These are phyloP conservation scores for Spathaspora sp. DNA, from an alignment of 1,139 yeast genomes.

Conservation along the genomic window DNA sequence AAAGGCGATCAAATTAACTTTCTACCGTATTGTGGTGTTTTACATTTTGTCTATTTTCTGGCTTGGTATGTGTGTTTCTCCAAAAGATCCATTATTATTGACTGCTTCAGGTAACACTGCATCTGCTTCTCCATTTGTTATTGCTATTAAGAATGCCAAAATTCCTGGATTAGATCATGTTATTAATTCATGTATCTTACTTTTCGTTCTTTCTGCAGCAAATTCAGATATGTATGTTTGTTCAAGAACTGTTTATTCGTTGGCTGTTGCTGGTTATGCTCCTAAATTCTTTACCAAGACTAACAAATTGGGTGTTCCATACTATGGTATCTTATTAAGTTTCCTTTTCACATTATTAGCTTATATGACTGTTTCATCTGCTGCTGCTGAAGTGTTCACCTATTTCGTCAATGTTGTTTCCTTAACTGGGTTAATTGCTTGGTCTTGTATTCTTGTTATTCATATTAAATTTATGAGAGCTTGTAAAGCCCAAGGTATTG, in stretches of 20 bases:
- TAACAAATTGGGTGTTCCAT: conserved; percentile 23
- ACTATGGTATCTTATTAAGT: conserved; percentile 28
- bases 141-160: conserved; percentile 42
- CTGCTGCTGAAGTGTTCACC: conserved; percentile 54
- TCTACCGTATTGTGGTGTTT: conserved; percentile 73
- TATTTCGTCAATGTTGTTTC: conserved; percentile 76
- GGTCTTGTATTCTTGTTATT: conserved; percentile 28
- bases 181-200: conserved; percentile 29
- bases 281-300: conserved; percentile 36
- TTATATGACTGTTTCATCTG: conserved; percentile 37
- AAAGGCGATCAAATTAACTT: conserved; percentile 71
- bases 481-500: conserved; percentile 38
- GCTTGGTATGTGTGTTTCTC: conserved; percentile 75
- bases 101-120: conserved; percentile 34
- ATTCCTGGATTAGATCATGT: conserved; percentile 41
- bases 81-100: conserved; percentile 55
- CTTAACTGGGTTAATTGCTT: conserved; percentile 48
- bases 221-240: conserved; percentile 45
- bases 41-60: conserved; percentile 66
- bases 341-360: conserved; percentile 27
- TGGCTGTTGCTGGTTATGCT: conserved; percentile 40
- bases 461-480: conserved; percentile 22
- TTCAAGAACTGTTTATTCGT: conserved; percentile 42
- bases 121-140: conserved; percentile 47
- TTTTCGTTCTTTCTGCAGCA: conserved; percentile 46